Evolutionary conservation across 805 yeast genomes (phyloP), one percentile per base, ranked within the genome.

Genomic region (Hanseniaspora lindneri): DNA sequence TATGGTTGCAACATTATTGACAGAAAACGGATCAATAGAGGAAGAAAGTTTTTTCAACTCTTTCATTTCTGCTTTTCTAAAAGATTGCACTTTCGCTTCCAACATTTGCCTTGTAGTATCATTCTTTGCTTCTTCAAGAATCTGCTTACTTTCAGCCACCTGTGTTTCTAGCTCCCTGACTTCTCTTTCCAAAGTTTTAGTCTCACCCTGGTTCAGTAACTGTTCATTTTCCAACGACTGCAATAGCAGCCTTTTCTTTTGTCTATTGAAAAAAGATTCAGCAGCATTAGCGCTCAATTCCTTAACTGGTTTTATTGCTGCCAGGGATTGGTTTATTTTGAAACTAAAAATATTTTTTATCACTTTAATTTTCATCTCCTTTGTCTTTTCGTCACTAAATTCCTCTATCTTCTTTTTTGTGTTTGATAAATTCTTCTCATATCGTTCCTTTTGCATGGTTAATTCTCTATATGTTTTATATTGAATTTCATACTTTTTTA

Each of bases 361-460:
- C 5, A 27, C 30, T 20, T 36, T 44, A 1, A 25, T 20, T 30
- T 44, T 44, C 13, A 28, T 23, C 5, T 24, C 33, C 7, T 30
- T 29, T 13, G 24, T 29, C 16, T 32, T 36, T 17, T 20, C 16
- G 11, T 30, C 32, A 13, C 19, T 17, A 4, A 36, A 17, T 44
- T 59, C 62, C 23, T 58, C 59, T 1, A 73, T 59, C 43, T 71
- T 74, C 0, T 55, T 54, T 49, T 67, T 65, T 19, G 71, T 52
- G 36, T 55, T 57, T 39, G 61, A 49, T 21, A 69, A 55, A 41
- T 65, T 61, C 25, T 63, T 61, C 39, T 61, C 54, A 46, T 63
- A 56, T 43, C 55, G 55, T 16, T 53, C 56, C 37, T 58, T 63
- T 53, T 57, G 62, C 19, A 52, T 58, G 49, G 52, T 58, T 51